Conservation (phyloP, 1,284 basidiomycete genomes). For the Moesziomyces globuligerus region DNA sequence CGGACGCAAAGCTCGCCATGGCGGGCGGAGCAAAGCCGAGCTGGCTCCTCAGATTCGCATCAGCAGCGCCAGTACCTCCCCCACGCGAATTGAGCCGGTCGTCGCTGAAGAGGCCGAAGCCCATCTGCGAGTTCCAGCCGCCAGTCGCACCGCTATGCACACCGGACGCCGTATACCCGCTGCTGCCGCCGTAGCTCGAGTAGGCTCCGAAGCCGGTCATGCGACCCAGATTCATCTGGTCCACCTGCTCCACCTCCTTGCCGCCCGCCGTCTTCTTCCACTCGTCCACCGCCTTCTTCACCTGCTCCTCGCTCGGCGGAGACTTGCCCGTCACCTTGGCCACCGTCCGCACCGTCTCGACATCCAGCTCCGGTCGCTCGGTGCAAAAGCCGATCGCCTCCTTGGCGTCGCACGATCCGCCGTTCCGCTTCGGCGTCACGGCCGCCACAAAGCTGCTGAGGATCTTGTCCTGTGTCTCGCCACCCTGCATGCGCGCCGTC, state of each 20-base stretch:
- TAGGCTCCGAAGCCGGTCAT: constrained; percentile 35
- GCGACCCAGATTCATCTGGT: constrained; percentile 34
- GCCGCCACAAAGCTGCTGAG: constrained; percentile 47
- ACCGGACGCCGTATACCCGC: constrained; percentile 22
- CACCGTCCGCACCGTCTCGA: constrained; percentile 13
- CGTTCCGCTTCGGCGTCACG: constrained; percentile 22
- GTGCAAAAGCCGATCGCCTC: constrained; percentile 33
- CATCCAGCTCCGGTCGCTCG: constrained; percentile 22
- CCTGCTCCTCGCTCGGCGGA: constrained; percentile 7
- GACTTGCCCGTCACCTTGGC: constrained; percentile 25
- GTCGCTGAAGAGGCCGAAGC: constrained; percentile 28
- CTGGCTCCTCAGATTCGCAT: constrained; percentile 8
- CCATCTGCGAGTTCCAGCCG: constrained; percentile 42
- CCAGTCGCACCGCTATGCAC: constrained; percentile 42
- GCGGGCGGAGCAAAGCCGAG: constrained; percentile 18
- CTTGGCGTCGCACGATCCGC: constrained; percentile 16
- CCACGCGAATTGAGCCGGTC: constrained; percentile 10
- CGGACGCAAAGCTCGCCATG: constrained; percentile 36
- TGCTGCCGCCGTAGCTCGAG: constrained; percentile 33
- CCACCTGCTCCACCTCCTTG: constrained; percentile 29
- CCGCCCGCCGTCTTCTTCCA: constrained; percentile 22
- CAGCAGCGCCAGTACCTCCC: not conserved
- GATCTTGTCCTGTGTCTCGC: constrained; percentile 38
- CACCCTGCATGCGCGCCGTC: constrained; percentile 41
- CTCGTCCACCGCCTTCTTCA: constrained; percentile 13